Percentiles rank a stretch among this genome's conserved stretches.
phyloP scores from a whole-genome alignment of 169 alveolate species.

The Plasmodium chabaudi region DNA sequence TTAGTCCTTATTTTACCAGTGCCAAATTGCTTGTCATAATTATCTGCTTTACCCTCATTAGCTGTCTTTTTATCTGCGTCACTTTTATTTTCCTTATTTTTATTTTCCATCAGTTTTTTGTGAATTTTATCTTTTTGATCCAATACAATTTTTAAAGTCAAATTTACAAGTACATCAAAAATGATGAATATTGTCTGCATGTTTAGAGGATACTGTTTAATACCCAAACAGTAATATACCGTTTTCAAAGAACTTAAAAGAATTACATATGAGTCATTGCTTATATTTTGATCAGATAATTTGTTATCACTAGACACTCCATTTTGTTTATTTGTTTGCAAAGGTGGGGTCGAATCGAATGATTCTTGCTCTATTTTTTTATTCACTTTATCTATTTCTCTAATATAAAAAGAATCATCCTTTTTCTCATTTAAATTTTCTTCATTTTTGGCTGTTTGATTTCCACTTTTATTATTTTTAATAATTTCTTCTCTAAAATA shows the following conservation, averaged over 20 bases:
- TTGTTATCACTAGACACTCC: too few relatives aligned
- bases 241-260: slow-evolving; percentile 27
- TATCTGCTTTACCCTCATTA: neutral
- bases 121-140: slow-evolving; percentile 33
- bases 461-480: neutral
- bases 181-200: slow-evolving; percentile 40
- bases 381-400: slow-evolving; percentile 13
- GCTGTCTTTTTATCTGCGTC: neutral
- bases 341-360: too few relatives aligned
- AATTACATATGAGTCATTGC: slow-evolving; percentile 20
- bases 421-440: neutral
- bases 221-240: slow-evolving; percentile 24
- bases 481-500: slow-evolving; percentile 35
- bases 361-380: slow-evolving; percentile 17
- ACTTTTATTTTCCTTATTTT: neutral
- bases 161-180: slow-evolving; percentile 18
- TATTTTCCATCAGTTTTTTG: slow-evolving; percentile 1
- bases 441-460: neutral
- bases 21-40: neutral
- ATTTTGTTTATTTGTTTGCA: too few relatives aligned
- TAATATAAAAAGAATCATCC: slow-evolving; percentile 20
- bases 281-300: slow-evolving; percentile 5
- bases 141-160: slow-evolving; percentile 46
- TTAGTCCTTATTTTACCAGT: neutral
- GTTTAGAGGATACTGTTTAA: slow-evolving; percentile 25